phyloP scores from a whole-genome alignment of 2,329 filamentous ascomycete species.

The Bipolaris cookei region DNA sequence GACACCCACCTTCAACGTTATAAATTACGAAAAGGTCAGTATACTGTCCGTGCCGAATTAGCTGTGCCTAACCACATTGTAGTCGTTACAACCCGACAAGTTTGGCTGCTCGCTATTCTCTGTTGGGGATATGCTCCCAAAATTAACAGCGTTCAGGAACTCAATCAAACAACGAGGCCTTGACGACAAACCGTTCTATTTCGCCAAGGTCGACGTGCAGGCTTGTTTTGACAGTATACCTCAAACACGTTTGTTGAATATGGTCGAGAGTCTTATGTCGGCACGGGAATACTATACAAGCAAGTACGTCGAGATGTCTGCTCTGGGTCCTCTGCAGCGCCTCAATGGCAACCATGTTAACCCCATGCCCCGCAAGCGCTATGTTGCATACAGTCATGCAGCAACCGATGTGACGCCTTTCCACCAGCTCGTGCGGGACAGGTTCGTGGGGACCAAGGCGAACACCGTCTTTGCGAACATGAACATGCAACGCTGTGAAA shows the following conservation, averaged over 20 bases:
- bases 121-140: slow-evolving; percentile 77
- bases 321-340: slow-evolving; percentile 48
- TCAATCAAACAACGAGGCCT: slow-evolving; percentile 50
- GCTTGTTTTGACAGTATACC: slow-evolving; percentile 96
- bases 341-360: slow-evolving; percentile 38
- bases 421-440: slow-evolving; percentile 38
- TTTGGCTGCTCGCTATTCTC: slow-evolving; percentile 85
- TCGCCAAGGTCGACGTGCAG: slow-evolving; percentile 90
- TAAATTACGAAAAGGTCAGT: slow-evolving; percentile 78
- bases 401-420: slow-evolving; percentile 43
- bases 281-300: slow-evolving; percentile 71
- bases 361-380: slow-evolving; percentile 48
- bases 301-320: slow-evolving; percentile 75
- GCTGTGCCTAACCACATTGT: slow-evolving; percentile 10
- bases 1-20: slow-evolving; percentile 73
- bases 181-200: slow-evolving; percentile 66
- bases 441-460: slow-evolving; percentile 45
- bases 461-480: slow-evolving; percentile 81
- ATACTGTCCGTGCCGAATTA: background rate
- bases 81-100: slow-evolving; percentile 55
- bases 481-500: slow-evolving; percentile 63
- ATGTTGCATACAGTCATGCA: slow-evolving; percentile 49
- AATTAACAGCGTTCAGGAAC: slow-evolving; percentile 72
- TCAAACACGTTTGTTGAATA: slow-evolving; percentile 71
- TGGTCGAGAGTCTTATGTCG: slow-evolving; percentile 66